Evolutionary conservation across 495 filamentous ascomycete genomes (phyloP).

Genomic region (Aspergillus baeticus): DNA sequence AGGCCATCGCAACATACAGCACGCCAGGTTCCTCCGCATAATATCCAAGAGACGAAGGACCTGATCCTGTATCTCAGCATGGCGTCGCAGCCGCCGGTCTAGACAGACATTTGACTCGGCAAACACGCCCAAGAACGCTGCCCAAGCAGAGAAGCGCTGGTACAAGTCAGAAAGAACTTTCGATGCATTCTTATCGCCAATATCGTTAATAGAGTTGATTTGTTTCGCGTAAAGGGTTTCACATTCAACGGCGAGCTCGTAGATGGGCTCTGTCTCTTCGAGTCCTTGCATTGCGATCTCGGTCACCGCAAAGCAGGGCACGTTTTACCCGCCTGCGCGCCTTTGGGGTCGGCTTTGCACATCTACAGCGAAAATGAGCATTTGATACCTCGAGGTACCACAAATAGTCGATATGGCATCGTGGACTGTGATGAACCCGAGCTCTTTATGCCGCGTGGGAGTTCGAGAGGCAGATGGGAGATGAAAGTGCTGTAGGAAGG

Average conservation of each 20-base stretch:
- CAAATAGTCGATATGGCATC: no score
- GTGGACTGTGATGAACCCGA: no score
- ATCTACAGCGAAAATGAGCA: no score
- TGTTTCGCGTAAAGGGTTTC: background rate
- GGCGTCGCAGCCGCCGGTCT: conserved; percentile 2
- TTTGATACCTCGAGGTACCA: no score
- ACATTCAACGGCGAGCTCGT: conserved; percentile 1
- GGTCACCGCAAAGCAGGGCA: background rate
- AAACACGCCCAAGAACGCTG: conserved; percentile 3
- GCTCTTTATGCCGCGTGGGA: background rate
- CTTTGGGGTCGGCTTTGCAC: no score
- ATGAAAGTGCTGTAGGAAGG: no score
- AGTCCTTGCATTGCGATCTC: background rate
- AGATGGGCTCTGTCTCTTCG: conserved; percentile 2
- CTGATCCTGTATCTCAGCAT: conserved; percentile 3
- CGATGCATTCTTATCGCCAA: background rate
- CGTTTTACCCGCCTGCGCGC: no score
- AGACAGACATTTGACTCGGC: conserved; percentile 3
- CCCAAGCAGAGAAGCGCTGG: conserved; percentile 6
- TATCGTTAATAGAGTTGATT: background rate
- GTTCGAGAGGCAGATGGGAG: background rate
- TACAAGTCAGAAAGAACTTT: background rate
- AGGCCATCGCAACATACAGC: background rate
- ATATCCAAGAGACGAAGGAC: conserved; percentile 8
- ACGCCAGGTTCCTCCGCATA: background rate